phyloP scores from a whole-genome alignment of 75 land plant genomes.

The Pinus taeda region DNA sequence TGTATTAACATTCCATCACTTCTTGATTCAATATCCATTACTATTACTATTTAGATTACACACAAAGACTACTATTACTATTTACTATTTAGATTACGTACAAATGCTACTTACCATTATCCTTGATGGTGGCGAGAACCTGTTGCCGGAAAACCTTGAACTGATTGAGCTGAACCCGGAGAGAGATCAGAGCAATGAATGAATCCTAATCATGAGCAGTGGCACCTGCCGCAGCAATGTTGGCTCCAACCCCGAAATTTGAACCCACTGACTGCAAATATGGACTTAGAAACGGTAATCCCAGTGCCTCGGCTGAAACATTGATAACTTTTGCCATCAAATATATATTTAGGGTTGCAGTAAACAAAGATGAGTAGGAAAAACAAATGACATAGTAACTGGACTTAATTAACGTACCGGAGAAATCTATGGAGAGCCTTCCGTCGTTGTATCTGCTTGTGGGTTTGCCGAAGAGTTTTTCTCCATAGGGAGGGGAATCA shows the following conservation, averaged over 20 bases:
- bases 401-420: not conserved
- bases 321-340: not conserved
- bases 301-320: constrained; percentile 40
- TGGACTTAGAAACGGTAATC: constrained; percentile 55
- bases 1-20: not conserved
- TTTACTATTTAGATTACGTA: no score
- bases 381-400: not conserved
- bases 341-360: no score
- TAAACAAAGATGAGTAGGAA: not conserved
- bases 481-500: constrained; percentile 18
- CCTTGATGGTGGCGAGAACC: not conserved
- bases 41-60: no score
- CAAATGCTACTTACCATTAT: not conserved
- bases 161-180: constrained; percentile 9
- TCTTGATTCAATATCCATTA: no score
- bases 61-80: no score
- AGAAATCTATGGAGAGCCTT: constrained; percentile 17
- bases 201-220: no score
- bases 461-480: constrained; percentile 14
- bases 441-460: constrained; percentile 20
- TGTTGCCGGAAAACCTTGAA: constrained; percentile 12
- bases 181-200: constrained; percentile 15
- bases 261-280: constrained; percentile 10
- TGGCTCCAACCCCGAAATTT: constrained; percentile 59
- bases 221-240: constrained; percentile 32